A percentile compares a stretch with the other conserved stretches of the same genome.
These are phyloP conservation scores for Phanerodontia chrysosporium DNA, from an alignment of 768 basidiomycete genomes.

Conservation along the genomic window DNA sequence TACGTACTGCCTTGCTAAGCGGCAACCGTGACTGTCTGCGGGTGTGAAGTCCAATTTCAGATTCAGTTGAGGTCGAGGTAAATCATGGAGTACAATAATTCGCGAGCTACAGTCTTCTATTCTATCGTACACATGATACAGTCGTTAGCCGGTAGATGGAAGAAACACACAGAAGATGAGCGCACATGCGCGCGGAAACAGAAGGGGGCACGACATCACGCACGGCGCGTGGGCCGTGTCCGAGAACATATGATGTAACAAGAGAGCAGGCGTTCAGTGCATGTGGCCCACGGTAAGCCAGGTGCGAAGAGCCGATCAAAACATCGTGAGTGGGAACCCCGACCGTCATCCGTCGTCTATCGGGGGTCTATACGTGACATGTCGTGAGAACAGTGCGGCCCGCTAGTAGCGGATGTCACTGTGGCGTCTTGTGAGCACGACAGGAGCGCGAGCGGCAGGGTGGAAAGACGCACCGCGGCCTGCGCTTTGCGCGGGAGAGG, in stretches of 20 bases:
- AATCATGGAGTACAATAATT: too few species aligned
- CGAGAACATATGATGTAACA: background rate
- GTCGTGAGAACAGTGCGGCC: background rate
- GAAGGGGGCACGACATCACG: background rate
- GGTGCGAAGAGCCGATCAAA: background rate
- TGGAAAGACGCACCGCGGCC: conserved; percentile 17
- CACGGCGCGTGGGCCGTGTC: background rate
- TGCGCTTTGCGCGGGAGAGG: conserved; percentile 22
- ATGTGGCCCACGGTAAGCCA: background rate
- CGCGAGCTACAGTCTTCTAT: too few species aligned
- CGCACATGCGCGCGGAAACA: background rate
- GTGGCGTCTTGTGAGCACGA: background rate
- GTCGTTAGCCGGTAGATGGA: background rate
- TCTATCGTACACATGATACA: too few species aligned
- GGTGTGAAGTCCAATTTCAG: too few species aligned
- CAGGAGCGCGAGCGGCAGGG: background rate
- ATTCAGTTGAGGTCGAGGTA: too few species aligned
- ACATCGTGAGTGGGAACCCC: too few species aligned
- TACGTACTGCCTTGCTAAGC: too few species aligned
- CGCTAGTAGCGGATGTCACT: conserved; percentile 1
- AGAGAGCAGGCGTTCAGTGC: background rate
- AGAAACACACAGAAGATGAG: background rate
- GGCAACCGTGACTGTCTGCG: too few species aligned
- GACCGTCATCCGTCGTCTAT: too few species aligned
- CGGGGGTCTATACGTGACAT: too few species aligned